A percentile compares a stretch with the other conserved stretches of the same genome.
phyloP scores from a whole-genome alignment of 106 monocot genomes.

The Gastrodia elata region DNA sequence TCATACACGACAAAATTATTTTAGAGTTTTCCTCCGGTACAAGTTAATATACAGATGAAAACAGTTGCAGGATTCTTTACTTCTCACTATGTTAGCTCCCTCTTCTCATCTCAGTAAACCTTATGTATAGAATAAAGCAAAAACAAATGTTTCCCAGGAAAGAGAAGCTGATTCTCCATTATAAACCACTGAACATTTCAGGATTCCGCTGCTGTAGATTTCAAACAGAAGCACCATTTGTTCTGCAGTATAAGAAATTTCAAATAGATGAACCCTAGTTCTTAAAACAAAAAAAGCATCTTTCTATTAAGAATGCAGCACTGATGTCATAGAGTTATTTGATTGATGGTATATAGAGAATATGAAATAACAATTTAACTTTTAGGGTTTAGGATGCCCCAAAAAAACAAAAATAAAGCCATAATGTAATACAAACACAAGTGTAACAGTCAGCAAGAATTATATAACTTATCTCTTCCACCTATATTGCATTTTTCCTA shows the following conservation, averaged over 20 bases:
- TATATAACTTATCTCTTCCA: too few relatives aligned
- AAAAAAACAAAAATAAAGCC: too few relatives aligned
- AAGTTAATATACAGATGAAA: constrained; percentile 2
- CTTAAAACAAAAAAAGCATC: neutral
- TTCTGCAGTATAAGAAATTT: constrained; percentile 33
- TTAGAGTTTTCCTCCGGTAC: neutral
- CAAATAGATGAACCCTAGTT: neutral
- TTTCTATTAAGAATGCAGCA: neutral
- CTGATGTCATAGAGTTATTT: neutral
- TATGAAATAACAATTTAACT: neutral
- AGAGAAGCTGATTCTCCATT: neutral
- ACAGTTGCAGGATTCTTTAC: neutral
- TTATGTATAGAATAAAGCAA: neutral
- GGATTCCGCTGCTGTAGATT: constrained; percentile 34
- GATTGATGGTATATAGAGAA: neutral
- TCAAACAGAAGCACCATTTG: constrained; percentile 75
- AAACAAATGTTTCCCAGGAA: neutral
- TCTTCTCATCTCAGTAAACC: neutral
- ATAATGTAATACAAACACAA: too few relatives aligned
- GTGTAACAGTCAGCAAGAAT: too few relatives aligned
- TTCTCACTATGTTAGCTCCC: neutral
- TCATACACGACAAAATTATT: neutral
- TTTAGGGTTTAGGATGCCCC: neutral
- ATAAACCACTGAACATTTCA: constrained; percentile 6
- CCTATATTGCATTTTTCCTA: too few relatives aligned